A percentile compares a stretch with the other conserved stretches of the same genome.
phyloP scores from a whole-genome alignment of 768 basidiomycete species.

The Phaffia tasmanica region DNA sequence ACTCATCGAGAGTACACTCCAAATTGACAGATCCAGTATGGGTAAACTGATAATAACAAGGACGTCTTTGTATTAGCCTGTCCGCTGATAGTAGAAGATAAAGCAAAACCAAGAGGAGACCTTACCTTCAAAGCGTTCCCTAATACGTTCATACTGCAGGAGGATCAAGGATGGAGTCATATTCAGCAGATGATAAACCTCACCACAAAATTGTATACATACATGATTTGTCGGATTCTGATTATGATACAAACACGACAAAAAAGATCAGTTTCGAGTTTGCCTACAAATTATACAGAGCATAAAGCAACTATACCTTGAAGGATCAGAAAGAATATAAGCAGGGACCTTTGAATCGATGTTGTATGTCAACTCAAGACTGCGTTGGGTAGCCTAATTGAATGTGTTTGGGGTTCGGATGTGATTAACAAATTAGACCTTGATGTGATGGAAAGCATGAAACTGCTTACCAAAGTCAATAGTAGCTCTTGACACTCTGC shows the following conservation, averaged over 20 bases:
- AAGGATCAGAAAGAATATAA: background rate
- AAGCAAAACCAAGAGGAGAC: background rate
- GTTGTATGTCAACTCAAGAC: slow-evolving; percentile 61
- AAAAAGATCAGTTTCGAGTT: slow-evolving; percentile 46
- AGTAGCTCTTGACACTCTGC: slow-evolving; percentile 70
- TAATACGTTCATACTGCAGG: slow-evolving; percentile 52
- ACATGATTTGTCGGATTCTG: slow-evolving; percentile 57
- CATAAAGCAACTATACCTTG: background rate
- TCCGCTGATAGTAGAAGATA: background rate
- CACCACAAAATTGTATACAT: background rate
- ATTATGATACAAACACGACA: slow-evolving; percentile 43
- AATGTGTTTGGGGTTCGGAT: background rate
- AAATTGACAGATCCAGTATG: slow-evolving; percentile 54
- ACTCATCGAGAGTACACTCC: slow-evolving; percentile 48
- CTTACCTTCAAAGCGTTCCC: slow-evolving; percentile 54
- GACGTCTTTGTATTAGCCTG: background rate
- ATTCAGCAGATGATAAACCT: slow-evolving; percentile 1
- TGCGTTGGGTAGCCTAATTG: background rate
- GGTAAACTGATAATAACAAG: slow-evolving; percentile 43
- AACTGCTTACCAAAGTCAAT: no score
- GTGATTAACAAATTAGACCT: background rate
- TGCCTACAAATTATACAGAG: background rate
- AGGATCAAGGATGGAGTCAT: slow-evolving; percentile 30
- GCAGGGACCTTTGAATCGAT: slow-evolving; percentile 41
- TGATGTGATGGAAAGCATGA: no score